Conservation (phyloP, 176 grass and related monocot species). For the Saccharum officinarum region DNA sequence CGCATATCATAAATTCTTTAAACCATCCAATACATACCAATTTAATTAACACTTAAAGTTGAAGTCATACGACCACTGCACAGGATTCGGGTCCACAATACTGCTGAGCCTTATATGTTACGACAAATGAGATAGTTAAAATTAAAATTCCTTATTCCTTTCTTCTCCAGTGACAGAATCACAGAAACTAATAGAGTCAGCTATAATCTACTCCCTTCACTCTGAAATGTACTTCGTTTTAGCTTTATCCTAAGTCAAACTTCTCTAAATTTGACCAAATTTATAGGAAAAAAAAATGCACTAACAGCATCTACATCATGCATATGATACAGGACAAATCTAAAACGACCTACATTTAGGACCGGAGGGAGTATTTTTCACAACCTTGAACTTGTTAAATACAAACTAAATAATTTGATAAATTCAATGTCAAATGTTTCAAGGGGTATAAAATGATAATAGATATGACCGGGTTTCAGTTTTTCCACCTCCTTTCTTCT, state of each 20-base stretch:
- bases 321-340: background rate
- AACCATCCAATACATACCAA: background rate
- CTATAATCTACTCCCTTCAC: background rate
- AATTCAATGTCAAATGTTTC: background rate
- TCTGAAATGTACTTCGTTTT: background rate
- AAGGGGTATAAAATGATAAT: conserved; percentile 18
- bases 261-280: background rate
- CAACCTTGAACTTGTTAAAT: background rate
- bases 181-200: background rate
- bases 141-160: background rate
- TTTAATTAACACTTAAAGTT: background rate
- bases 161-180: background rate
- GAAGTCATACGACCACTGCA: background rate
- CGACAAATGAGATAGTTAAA: background rate
- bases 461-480: background rate
- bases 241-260: background rate
- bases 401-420: background rate
- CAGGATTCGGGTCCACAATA: background rate
- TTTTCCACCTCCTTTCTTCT: background rate
- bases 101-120: background rate
- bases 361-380: background rate
- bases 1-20: background rate
- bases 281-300: background rate
- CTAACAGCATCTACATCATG: background rate
- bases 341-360: background rate